Evolutionary conservation across 73 alveolate species (phyloP).

Genomic region (Diophrys appendiculata): DNA sequence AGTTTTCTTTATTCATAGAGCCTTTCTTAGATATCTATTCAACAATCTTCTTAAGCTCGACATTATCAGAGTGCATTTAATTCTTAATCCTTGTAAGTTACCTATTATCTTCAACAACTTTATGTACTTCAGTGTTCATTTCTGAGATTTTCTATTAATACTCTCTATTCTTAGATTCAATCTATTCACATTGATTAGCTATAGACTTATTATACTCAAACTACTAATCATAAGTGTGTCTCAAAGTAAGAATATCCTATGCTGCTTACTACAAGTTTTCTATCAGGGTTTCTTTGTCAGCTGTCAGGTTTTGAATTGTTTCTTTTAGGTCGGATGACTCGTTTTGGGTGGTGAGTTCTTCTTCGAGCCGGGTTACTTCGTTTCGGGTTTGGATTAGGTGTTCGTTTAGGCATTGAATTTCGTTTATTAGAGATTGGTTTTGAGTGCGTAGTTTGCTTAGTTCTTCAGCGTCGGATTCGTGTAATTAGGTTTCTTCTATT

Average conservation of each 20-base stretch:
- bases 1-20: background rate
- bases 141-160: too few species aligned
- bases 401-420: too few species aligned
- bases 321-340: background rate
- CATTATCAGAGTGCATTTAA: background rate
- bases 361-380: too few species aligned
- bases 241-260: background rate
- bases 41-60: background rate
- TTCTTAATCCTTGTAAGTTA: background rate
- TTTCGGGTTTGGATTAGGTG: too few species aligned
- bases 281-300: background rate
- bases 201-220: background rate
- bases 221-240: background rate
- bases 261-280: background rate
- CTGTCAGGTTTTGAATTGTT: background rate
- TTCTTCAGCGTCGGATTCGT: too few species aligned
- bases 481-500: background rate
- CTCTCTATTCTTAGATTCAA: too few species aligned
- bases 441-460: background rate
- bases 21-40: background rate
- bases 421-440: background rate
- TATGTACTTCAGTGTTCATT: background rate
- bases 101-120: conserved; percentile 6
- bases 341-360: too few species aligned
- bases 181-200: background rate